These are phyloP conservation scores for Calonectria pauciramosa DNA, from an alignment of 2,329 filamentous ascomycete genomes.

Conservation along the genomic window DNA sequence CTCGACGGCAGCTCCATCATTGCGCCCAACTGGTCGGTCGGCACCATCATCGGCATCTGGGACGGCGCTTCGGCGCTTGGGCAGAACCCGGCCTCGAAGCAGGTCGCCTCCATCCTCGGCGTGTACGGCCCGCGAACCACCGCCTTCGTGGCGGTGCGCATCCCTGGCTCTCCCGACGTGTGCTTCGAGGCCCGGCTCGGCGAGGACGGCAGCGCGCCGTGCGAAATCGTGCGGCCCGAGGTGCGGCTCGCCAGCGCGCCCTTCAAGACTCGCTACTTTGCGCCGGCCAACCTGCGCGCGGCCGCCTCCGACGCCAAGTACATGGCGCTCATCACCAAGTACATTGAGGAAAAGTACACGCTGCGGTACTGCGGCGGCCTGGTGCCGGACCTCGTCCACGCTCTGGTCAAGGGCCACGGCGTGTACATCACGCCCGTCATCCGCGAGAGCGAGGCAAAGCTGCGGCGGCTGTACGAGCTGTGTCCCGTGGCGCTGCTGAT, in stretches of 20 bases:
- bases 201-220: conserved; percentile 39
- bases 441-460: conserved; percentile 64
- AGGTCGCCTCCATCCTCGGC: conserved; percentile 65
- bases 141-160: conserved; percentile 67
- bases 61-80: conserved; percentile 61
- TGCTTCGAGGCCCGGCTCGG: conserved; percentile 68
- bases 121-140: conserved; percentile 69
- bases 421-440: conserved; percentile 72
- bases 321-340: conserved; percentile 62
- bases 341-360: conserved; percentile 68
- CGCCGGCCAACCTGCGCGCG: conserved; percentile 72
- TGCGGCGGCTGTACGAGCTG: conserved; percentile 71
- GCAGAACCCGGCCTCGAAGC: conserved; percentile 54
- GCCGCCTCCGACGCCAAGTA: conserved; percentile 66
- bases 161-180: conserved; percentile 52
- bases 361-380: conserved; percentile 72
- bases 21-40: conserved; percentile 69
- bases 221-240: conserved; percentile 56
- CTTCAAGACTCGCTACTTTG: conserved; percentile 69
- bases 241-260: conserved; percentile 56
- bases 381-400: conserved; percentile 72
- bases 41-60: conserved; percentile 73
- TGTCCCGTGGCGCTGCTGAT: conserved; percentile 71
- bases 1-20: conserved; percentile 75
- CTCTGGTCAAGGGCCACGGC: conserved; percentile 72